Evolutionary conservation across 345 rosid species (phyloP).

Genomic region (Brassica rapa): DNA sequence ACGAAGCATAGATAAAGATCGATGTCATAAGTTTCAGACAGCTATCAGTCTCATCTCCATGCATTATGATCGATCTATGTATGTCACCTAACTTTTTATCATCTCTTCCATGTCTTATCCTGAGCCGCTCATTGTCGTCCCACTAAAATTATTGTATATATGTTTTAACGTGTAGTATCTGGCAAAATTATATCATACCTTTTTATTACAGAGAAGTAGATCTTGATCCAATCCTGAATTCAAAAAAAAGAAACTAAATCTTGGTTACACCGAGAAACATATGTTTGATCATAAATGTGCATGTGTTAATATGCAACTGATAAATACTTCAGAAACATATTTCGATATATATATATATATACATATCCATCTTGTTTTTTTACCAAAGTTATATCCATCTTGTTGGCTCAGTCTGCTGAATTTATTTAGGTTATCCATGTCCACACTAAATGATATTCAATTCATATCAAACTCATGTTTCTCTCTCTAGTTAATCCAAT

Average conservation of each 20-base stretch:
- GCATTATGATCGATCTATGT: constrained; percentile 19
- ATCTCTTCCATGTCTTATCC: constrained; percentile 22
- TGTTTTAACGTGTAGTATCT: background rate
- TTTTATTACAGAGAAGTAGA: background rate
- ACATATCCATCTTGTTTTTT: background rate
- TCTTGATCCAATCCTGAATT: background rate
- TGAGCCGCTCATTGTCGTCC: constrained; percentile 11
- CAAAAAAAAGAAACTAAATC: background rate
- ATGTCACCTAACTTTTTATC: constrained; percentile 22
- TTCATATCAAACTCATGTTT: background rate
- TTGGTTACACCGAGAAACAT: background rate
- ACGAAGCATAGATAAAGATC: constrained; percentile 15
- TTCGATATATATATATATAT: too few relatives aligned
- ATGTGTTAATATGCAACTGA: background rate
- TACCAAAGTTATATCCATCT: background rate
- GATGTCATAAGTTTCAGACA: constrained; percentile 21
- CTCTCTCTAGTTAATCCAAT: background rate
- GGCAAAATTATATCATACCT: background rate
- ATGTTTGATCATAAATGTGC: background rate
- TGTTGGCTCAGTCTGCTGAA: background rate
- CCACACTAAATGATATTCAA: background rate
- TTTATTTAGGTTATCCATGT: background rate
- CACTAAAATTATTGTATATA: constrained; percentile 4
- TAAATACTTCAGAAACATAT: background rate
- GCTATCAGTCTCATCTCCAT: constrained; percentile 23